Percentiles rank a stretch among this genome's conserved stretches.
phyloP scores from a whole-genome alignment of 148 eudicot species.

The Vaccinium corymbosum region DNA sequence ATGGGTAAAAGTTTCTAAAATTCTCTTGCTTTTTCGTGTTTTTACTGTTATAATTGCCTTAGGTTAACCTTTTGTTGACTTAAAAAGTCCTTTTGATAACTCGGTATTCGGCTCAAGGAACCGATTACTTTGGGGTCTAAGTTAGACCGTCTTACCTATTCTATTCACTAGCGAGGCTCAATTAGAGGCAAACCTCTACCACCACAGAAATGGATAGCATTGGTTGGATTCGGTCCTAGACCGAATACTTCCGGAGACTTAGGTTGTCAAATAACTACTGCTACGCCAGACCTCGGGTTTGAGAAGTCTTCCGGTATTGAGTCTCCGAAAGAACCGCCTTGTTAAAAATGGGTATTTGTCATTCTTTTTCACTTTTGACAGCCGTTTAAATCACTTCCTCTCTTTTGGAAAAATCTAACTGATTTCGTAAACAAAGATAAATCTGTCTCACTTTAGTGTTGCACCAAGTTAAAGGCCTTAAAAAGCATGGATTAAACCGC shows the following conservation, averaged over 20 bases:
- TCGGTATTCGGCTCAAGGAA: neutral
- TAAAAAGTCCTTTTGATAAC: neutral
- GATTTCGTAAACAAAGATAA: constrained; percentile 3
- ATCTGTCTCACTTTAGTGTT: constrained; percentile 19
- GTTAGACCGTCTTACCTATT: too few species aligned
- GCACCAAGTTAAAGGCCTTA: neutral
- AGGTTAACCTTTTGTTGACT: neutral
- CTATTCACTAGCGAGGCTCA: neutral
- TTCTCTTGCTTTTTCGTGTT: neutral
- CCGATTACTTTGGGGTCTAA: neutral
- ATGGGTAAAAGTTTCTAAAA: neutral
- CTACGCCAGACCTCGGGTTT: neutral
- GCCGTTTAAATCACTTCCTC: constrained; percentile 16
- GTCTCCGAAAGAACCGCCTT: neutral
- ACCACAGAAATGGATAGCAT: neutral
- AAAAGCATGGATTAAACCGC: constrained; percentile 11
- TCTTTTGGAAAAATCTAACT: constrained; percentile 6
- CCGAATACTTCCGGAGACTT: neutral
- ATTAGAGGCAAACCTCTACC: neutral
- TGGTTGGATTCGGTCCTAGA: neutral
- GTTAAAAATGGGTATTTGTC: constrained; percentile 31
- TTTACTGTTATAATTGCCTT: neutral
- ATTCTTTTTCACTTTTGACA: constrained; percentile 21
- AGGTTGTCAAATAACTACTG: neutral
- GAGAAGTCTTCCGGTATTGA: neutral